A percentile compares a stretch with the other conserved stretches of the same genome.
These are phyloP conservation scores for Blastobotrys petasosporus DNA, from an alignment of 1,139 yeast genomes.

Conservation along the genomic window DNA sequence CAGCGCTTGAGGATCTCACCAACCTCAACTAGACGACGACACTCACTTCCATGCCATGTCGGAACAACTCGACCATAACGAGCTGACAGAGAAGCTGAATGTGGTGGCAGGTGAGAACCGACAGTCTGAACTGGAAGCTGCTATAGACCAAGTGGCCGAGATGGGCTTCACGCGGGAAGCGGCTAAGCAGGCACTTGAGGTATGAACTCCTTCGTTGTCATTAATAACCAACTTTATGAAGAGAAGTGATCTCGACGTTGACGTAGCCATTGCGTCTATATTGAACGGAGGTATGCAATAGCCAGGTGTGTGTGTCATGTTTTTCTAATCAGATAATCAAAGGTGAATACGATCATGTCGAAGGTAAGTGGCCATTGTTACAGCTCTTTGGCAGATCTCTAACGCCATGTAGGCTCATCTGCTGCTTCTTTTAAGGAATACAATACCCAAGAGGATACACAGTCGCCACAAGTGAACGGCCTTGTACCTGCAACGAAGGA, in stretches of 20 bases:
- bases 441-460: not conserved
- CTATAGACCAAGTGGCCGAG: constrained; percentile 42
- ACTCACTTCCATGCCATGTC: too few relatives aligned
- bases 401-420: too few relatives aligned
- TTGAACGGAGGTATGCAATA: constrained; percentile 35
- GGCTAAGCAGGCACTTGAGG: constrained; percentile 32
- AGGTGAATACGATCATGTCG: not conserved
- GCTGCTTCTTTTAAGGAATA: too few relatives aligned
- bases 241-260: constrained; percentile 40
- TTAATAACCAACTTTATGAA: too few relatives aligned
- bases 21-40: too few relatives aligned
- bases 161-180: constrained; percentile 55
- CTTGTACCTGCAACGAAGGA: constrained; percentile 28
- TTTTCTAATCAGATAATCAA: not conserved
- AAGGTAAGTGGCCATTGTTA: not conserved
- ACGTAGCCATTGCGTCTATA: constrained; percentile 48
- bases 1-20: too few relatives aligned
- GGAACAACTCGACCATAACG: not conserved
- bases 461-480: too few relatives aligned
- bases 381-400: not conserved
- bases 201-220: constrained; percentile 12
- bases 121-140: constrained; percentile 4
- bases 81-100: constrained; percentile 1
- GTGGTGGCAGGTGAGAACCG: too few relatives aligned
- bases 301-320: not conserved